Evolutionary conservation across 192 early-diverging fungal species (phyloP).

Genomic region (Radiomyces spectabilis): DNA sequence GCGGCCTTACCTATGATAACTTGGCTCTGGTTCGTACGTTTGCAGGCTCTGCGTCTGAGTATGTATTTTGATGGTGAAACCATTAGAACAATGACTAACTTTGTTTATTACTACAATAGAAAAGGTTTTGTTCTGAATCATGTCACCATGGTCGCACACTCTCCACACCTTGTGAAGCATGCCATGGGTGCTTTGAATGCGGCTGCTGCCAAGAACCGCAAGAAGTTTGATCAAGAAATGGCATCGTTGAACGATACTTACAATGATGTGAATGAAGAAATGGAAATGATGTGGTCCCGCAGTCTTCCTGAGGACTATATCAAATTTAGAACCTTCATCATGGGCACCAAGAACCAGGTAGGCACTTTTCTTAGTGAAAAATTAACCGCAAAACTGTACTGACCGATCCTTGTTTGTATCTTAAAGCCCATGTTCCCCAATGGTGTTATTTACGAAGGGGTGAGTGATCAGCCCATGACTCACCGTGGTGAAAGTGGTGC

Average conservation of each 20-base stretch:
- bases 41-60: slow-evolving; percentile 65
- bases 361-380: background rate
- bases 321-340: slow-evolving; percentile 89
- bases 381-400: background rate
- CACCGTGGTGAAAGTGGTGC: slow-evolving; percentile 83
- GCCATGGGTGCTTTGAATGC: slow-evolving; percentile 53
- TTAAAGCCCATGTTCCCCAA: slow-evolving; percentile 82
- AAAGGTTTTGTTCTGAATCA: slow-evolving; percentile 79
- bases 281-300: slow-evolving; percentile 78
- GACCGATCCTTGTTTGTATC: background rate
- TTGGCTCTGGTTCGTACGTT: slow-evolving; percentile 73
- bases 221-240: slow-evolving; percentile 53
- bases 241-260: slow-evolving; percentile 51
- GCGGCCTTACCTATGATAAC: slow-evolving; percentile 56
- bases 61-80: slow-evolving; percentile 7
- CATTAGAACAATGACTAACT: background rate
- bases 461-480: slow-evolving; percentile 42
- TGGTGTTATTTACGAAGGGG: slow-evolving; percentile 81
- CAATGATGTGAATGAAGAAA: slow-evolving; percentile 61
- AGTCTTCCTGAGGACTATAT: slow-evolving; percentile 63
- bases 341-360: slow-evolving; percentile 75
- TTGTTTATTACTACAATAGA: background rate
- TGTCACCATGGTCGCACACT: slow-evolving; percentile 80
- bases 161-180: slow-evolving; percentile 56
- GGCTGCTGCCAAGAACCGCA: slow-evolving; percentile 44